Conservation (phyloP, 257 asterid species). For the Mitragyna speciosa region DNA sequence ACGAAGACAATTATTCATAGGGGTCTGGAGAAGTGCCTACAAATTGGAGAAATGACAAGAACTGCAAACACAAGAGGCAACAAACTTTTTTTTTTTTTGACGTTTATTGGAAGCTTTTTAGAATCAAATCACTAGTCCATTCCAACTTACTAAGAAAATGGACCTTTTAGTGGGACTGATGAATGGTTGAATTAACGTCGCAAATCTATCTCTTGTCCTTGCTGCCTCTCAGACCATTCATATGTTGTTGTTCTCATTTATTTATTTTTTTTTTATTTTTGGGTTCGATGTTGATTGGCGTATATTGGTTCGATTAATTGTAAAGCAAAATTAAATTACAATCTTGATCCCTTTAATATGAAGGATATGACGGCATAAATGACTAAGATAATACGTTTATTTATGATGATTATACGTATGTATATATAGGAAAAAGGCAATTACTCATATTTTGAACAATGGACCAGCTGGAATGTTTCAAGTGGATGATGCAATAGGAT, state of each 20-base stretch:
- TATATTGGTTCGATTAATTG: not conserved
- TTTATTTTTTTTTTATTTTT: too few relatives aligned
- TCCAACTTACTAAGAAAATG: not conserved
- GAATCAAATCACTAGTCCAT: not conserved
- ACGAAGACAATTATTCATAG: too few relatives aligned
- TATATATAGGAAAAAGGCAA: not conserved
- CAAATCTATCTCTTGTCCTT: not conserved
- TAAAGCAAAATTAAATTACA: too few relatives aligned
- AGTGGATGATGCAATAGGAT: not conserved
- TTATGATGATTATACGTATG: not conserved
- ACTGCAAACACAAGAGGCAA: not conserved
- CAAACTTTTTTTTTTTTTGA: not conserved
- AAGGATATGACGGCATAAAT: not conserved
- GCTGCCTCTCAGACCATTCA: not conserved
- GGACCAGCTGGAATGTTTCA: not conserved
- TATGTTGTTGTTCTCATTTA: too few relatives aligned
- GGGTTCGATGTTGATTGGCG: not conserved
- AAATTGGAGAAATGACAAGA: not conserved
- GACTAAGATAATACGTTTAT: not conserved
- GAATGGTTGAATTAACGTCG: not conserved
- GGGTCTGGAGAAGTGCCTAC: not conserved
- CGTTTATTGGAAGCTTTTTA: not conserved
- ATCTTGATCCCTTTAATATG: not conserved
- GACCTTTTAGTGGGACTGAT: not conserved
- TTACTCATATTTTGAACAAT: not conserved